phyloP scores from a whole-genome alignment of 2,329 filamentous ascomycete species.

The Cephalotrichum gorgonifer region DNA sequence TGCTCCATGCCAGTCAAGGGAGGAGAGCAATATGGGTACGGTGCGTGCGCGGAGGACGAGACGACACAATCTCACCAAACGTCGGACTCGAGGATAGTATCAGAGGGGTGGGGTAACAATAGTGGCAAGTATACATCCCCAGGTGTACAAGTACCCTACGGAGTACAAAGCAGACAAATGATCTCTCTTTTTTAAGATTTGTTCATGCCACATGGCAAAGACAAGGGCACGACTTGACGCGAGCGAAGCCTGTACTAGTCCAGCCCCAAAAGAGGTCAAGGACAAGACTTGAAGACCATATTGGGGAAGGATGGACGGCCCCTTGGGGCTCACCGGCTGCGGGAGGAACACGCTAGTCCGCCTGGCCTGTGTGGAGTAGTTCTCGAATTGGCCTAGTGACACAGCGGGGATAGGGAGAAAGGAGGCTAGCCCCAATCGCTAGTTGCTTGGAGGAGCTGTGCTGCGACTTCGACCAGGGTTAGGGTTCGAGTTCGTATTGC shows the following conservation, averaged over 20 bases:
- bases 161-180: too few species aligned
- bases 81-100: too few species aligned
- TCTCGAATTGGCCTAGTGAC: neutral
- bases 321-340: neutral
- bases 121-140: too few species aligned
- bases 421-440: neutral
- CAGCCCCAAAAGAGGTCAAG: neutral
- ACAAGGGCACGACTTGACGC: neutral
- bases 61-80: too few species aligned
- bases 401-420: neutral
- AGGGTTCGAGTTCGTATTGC: too few species aligned
- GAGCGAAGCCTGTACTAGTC: neutral
- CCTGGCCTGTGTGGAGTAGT: neutral
- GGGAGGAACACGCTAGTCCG: neutral
- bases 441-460: neutral
- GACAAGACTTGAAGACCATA: neutral
- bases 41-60: too few species aligned
- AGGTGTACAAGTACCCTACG: too few species aligned
- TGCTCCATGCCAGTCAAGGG: too few species aligned
- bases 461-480: too few species aligned
- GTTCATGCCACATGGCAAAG: neutral
- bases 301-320: neutral
- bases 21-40: neutral
- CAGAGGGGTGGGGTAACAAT: too few species aligned
- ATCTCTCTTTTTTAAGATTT: neutral